phyloP scores from a whole-genome alignment of 1,284 basidiomycete species.

The Microbotryum silenes-acaulis region DNA sequence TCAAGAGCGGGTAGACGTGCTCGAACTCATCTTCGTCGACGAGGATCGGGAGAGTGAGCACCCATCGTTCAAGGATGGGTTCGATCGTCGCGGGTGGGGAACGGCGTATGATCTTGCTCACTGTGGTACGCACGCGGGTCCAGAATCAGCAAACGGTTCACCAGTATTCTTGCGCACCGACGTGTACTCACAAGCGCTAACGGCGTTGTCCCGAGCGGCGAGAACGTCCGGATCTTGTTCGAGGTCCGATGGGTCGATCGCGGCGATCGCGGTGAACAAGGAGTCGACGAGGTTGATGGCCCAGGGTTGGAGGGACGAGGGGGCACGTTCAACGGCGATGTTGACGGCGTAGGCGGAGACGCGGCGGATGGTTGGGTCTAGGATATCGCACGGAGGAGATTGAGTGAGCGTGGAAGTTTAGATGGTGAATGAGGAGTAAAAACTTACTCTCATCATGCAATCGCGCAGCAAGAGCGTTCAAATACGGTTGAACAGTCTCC shows the following conservation, averaged over 20 bases:
- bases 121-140: background rate
- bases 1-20: conserved; percentile 1
- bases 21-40: conserved; percentile 14
- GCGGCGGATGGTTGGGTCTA: background rate
- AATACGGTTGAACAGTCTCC: background rate
- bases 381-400: background rate
- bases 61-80: conserved; percentile 6
- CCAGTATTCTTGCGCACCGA: background rate
- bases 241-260: background rate
- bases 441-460: conserved; percentile 1
- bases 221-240: background rate
- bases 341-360: conserved; percentile 6
- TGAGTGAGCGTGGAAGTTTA: background rate
- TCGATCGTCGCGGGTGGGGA: background rate
- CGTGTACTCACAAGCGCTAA: conserved; percentile 5
- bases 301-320: background rate
- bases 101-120: conserved; percentile 9
- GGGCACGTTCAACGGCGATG: background rate
- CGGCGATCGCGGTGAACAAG: conserved; percentile 1
- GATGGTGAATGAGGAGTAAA: no score
- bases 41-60: conserved; percentile 4
- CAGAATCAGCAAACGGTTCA: background rate
- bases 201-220: conserved; percentile 8
- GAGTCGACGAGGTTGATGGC: conserved; percentile 2
- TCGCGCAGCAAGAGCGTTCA: background rate